These are phyloP conservation scores for Raffaelea albimanens DNA, from an alignment of 2,329 filamentous ascomycete genomes.

Conservation along the genomic window DNA sequence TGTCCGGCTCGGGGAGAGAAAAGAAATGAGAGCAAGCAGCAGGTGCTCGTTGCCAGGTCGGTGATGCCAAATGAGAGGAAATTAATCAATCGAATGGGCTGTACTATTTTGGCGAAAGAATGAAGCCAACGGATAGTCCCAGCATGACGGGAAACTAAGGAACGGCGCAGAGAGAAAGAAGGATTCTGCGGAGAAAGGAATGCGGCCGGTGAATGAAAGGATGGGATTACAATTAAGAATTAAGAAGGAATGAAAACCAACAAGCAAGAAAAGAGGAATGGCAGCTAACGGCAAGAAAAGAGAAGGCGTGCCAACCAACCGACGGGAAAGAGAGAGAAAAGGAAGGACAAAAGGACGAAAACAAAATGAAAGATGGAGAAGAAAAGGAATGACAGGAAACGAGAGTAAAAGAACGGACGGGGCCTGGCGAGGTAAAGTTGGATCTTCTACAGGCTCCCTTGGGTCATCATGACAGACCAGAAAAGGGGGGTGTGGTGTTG, in stretches of 20 bases:
- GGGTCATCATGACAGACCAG: no score
- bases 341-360: background rate
- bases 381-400: background rate
- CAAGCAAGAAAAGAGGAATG: background rate
- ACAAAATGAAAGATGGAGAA: slow-evolving; percentile 1
- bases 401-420: no score
- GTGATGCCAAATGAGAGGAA: no score
- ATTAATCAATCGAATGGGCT: no score
- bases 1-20: no score
- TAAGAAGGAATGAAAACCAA: no score
- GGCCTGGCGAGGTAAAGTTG: no score
- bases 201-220: slow-evolving; percentile 6
- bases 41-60: no score
- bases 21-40: no score
- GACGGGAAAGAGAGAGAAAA: background rate
- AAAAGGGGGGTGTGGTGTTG: no score
- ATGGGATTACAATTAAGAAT: slow-evolving; percentile 2
- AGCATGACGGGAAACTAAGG: background rate
- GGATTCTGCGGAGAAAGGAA: background rate
- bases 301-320: background rate
- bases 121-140: background rate
- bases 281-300: no score
- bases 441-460: no score
- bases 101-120: background rate
- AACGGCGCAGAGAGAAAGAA: background rate